Evolutionary conservation across 1,284 basidiomycete genomes (phyloP).

Genomic region (Megacollybia platyphylla): DNA sequence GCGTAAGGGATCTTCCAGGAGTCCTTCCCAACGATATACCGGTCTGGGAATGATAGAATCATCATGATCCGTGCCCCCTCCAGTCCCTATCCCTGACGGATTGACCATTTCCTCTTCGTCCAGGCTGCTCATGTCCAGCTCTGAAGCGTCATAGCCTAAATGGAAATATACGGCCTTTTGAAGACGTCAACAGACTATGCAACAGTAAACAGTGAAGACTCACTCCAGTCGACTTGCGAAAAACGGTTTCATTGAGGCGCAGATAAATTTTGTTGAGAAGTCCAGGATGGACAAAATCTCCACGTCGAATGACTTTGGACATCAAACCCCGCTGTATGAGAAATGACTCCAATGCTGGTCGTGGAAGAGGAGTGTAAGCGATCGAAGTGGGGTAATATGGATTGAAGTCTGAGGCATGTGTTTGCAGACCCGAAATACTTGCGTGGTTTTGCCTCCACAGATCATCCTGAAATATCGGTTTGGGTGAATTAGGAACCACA

Average conservation of each 20-base stretch:
- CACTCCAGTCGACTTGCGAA: slow-evolving; percentile 38
- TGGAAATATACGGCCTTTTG: slow-evolving; percentile 54
- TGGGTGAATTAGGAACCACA: slow-evolving; percentile 5
- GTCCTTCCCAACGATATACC: slow-evolving; percentile 59
- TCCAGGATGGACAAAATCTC: slow-evolving; percentile 53
- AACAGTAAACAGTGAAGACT: slow-evolving; percentile 11
- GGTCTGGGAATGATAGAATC: slow-evolving; percentile 50
- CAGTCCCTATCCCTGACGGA: slow-evolving; percentile 48
- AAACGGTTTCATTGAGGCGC: slow-evolving; percentile 64
- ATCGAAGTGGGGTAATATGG: slow-evolving; percentile 66
- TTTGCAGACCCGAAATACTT: slow-evolving; percentile 33
- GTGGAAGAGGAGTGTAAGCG: slow-evolving; percentile 64
- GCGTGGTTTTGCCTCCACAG: slow-evolving; percentile 57
- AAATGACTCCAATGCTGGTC: slow-evolving; percentile 53
- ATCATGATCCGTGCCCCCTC: slow-evolving; percentile 64
- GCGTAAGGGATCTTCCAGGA: slow-evolving; percentile 43
- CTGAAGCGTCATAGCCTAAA: slow-evolving; percentile 34
- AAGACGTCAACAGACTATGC: slow-evolving; percentile 4
- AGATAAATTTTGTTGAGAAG: slow-evolving; percentile 69
- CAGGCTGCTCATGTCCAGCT: slow-evolving; percentile 50
- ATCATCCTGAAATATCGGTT: slow-evolving; percentile 38
- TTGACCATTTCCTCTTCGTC: slow-evolving; percentile 37
- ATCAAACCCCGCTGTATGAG: slow-evolving; percentile 51
- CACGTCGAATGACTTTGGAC: slow-evolving; percentile 28
- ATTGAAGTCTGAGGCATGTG: slow-evolving; percentile 50